These are phyloP conservation scores for Tetramitus jugosus DNA, from an alignment of 208 protist species.

Conservation along the genomic window DNA sequence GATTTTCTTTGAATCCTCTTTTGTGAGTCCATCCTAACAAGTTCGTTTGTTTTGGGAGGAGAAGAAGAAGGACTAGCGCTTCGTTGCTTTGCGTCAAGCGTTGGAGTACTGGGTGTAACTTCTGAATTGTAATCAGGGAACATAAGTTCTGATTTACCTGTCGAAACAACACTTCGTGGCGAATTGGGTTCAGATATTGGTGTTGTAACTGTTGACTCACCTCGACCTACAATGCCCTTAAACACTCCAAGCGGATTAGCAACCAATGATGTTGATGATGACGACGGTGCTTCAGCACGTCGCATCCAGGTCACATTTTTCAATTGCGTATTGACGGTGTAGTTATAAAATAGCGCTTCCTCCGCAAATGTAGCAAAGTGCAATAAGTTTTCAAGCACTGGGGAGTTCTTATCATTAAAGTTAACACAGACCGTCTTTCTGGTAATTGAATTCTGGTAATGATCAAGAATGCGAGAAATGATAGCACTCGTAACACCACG, in stretches of 20 bases:
- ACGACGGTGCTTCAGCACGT: too few species aligned
- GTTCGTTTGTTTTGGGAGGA: background rate
- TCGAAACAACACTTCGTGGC: too few species aligned
- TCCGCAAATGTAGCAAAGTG: slow-evolving; percentile 7
- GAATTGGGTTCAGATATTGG: too few species aligned
- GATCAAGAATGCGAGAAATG: background rate
- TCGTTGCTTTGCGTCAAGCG: background rate
- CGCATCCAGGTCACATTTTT: too few species aligned
- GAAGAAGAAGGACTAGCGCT: background rate
- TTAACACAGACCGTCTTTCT: background rate
- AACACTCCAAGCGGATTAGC: too few species aligned
- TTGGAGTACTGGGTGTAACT: background rate
- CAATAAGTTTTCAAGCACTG: background rate
- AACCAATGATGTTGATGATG: too few species aligned
- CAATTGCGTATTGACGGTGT: too few species aligned
- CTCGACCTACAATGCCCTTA: too few species aligned
- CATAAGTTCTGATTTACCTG: too few species aligned
- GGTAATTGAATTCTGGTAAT: background rate
- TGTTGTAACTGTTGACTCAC: too few species aligned
- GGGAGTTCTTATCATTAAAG: slow-evolving; percentile 5
- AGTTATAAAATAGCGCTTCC: slow-evolving; percentile 5
- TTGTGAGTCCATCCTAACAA: background rate
- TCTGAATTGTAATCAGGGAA: too few species aligned
- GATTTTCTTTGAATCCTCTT: background rate
- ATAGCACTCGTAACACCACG: background rate